phyloP scores from a whole-genome alignment of 805 yeast genomes.

The Lachancea nothofagi region DNA sequence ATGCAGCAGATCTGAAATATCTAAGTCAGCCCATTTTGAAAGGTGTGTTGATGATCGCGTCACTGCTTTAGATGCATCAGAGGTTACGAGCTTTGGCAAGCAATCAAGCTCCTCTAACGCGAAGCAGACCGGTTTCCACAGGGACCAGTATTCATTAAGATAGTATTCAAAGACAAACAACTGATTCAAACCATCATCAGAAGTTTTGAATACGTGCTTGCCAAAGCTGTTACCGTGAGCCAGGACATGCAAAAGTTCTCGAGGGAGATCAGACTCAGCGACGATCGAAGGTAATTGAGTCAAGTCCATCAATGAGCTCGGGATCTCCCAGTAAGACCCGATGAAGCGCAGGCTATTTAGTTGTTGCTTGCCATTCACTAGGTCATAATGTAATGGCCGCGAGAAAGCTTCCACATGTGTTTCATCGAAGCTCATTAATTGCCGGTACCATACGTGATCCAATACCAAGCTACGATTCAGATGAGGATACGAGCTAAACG shows the following conservation, averaged over 20 bases:
- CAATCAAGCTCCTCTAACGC: neutral
- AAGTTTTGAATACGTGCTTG: conserved; percentile 1
- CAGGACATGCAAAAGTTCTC: conserved; percentile 1
- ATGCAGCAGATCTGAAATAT: conserved; percentile 4
- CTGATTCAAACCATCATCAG: neutral
- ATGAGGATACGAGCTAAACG: no score
- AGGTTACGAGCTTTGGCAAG: neutral
- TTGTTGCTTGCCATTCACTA: neutral
- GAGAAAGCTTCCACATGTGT: neutral
- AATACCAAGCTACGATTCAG: no score
- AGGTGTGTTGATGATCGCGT: neutral
- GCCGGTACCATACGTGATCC: neutral
- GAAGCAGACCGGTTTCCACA: conserved; percentile 11
- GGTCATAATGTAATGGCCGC: neutral
- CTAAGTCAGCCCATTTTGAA: conserved; percentile 2
- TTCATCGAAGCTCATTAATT: neutral
- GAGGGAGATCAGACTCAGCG: conserved; percentile 7
- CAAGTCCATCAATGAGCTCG: conserved; percentile 1
- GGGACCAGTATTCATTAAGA: conserved; percentile 17
- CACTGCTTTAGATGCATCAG: neutral
- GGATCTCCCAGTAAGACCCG: neutral
- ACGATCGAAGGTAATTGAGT: neutral
- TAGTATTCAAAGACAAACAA: conserved; percentile 20
- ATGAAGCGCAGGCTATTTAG: neutral
- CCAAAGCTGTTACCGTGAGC: neutral